Conservation (phyloP, 768 basidiomycete species). For the Suillus alpinus region DNA sequence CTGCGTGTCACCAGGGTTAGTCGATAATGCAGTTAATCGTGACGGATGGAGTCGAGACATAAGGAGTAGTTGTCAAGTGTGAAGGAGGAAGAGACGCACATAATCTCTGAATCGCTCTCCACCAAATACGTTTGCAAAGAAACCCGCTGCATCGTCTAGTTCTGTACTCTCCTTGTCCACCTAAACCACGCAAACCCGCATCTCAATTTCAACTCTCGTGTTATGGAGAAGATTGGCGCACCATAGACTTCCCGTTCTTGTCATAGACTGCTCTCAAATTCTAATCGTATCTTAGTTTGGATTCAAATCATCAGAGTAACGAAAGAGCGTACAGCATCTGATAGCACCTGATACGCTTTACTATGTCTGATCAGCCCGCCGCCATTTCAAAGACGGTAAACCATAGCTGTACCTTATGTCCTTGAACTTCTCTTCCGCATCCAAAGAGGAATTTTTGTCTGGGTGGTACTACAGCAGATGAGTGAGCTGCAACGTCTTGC, state of each 20-base stretch:
- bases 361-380: slow-evolving; percentile 36
- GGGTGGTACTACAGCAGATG: slow-evolving; percentile 71
- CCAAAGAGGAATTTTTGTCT: slow-evolving; percentile 90
- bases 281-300: slow-evolving; percentile 27
- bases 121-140: slow-evolving; percentile 95
- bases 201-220: slow-evolving; percentile 7
- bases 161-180: slow-evolving; percentile 77
- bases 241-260: slow-evolving; percentile 91
- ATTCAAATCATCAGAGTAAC: slow-evolving; percentile 2
- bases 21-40: neutral
- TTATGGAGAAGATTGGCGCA: slow-evolving; percentile 30
- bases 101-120: slow-evolving; percentile 90
- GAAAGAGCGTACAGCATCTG: slow-evolving; percentile 61
- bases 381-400: slow-evolving; percentile 7
- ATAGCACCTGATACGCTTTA: slow-evolving; percentile 93
- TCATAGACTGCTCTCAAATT: slow-evolving; percentile 90
- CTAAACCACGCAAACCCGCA: slow-evolving; percentile 29
- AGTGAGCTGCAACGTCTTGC: neutral
- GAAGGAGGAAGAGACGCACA: slow-evolving; percentile 45
- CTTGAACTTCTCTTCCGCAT: slow-evolving; percentile 96
- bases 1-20: slow-evolving; percentile 37
- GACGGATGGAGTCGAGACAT: slow-evolving; percentile 1
- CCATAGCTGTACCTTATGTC: slow-evolving; percentile 70
- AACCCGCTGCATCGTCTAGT: slow-evolving; percentile 90
- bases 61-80: neutral